Evolutionary conservation across 768 basidiomycete genomes (phyloP).

Genomic region (Mycena polygramma): DNA sequence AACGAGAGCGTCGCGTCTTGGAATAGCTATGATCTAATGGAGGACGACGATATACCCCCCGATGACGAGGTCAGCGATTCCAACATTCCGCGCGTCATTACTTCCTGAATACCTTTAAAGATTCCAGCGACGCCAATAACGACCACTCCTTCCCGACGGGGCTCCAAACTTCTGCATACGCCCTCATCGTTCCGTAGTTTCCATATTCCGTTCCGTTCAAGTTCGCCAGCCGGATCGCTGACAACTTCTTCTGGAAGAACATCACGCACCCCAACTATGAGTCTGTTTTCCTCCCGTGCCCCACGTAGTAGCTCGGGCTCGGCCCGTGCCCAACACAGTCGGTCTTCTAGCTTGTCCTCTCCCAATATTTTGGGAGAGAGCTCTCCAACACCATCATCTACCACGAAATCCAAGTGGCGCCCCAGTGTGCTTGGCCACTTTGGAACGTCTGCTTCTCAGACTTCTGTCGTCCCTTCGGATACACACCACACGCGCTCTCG

Average conservation of each 20-base stretch:
- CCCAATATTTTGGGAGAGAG: conserved; percentile 41
- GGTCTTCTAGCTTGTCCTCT: conserved; percentile 65
- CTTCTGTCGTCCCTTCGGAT: conserved; percentile 58
- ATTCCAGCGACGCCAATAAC: conserved; percentile 50
- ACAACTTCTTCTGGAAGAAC: conserved; percentile 49
- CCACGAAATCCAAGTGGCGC: conserved; percentile 64
- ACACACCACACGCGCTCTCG: conserved; percentile 59
- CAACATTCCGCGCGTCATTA: conserved; percentile 9
- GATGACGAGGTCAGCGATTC: conserved; percentile 39
- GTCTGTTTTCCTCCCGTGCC: conserved; percentile 60
- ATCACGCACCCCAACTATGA: conserved; percentile 52
- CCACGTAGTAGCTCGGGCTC: conserved; percentile 52
- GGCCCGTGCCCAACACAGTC: conserved; percentile 54
- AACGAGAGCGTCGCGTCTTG: conserved; percentile 46
- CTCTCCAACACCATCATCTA: conserved; percentile 32
- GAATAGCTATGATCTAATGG: conserved; percentile 63
- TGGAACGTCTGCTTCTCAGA: conserved; percentile 61
- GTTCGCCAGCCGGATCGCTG: conserved; percentile 53
- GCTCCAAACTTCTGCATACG: conserved; percentile 51
- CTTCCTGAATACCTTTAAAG: conserved; percentile 42
- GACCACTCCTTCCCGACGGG: conserved; percentile 46
- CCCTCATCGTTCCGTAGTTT: conserved; percentile 58
- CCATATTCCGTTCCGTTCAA: conserved; percentile 60
- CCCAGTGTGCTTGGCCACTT: conserved; percentile 78
- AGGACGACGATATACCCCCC: conserved; percentile 64